Evolutionary conservation across 495 filamentous ascomycete genomes (phyloP), one percentile per base, ranked within the genome.

Genomic region (Endocarpon pusillum): DNA sequence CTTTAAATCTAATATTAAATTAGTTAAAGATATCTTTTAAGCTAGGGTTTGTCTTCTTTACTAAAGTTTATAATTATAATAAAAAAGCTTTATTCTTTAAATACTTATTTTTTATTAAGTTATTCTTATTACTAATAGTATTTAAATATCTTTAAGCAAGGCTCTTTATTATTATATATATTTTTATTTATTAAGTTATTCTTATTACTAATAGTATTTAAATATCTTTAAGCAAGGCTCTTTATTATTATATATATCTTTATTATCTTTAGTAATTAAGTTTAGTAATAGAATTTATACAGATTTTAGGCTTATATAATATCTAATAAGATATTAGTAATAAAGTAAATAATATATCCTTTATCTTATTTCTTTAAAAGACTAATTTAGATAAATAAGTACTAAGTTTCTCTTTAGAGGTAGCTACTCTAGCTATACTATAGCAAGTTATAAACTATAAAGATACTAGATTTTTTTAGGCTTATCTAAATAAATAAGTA

Each of bases 81-180:
- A 27, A 19, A 33, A 35, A 21, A 21, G 23, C 21, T 28, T 18
- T 18, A 30, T 25, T 16, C 35, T 39, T 17, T 31, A 40, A 3
- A 26, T 29, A 16, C 40, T 29, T 15, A 43, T 45, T 19, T 45
- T 42, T 23, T 30, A 31, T 8, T 15, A 45, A 27, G 34, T 27
- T 14, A 25, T n/a, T n/a, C n/a, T n/a, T n/a, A n/a, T n/a, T n/a
- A n/a, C n/a, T n/a, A n/a, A n/a, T n/a, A n/a, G n/a, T n/a, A n/a
- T n/a, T n/a, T n/a, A n/a, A n/a, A n/a, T n/a, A n/a, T n/a, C n/a
- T n/a, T n/a, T n/a, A n/a, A n/a, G n/a, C n/a, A n/a, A n/a, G n/a
- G n/a, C n/a, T n/a, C n/a, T n/a, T n/a, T n/a, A n/a, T n/a, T n/a
- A n/a, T n/a, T n/a, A n/a, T n/a, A n/a, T n/a, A n/a, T 40, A 40